Base-by-base conservation (phyloP, 1,284 basidiomycete species). In the Ceratobasidium sp. region DNA sequence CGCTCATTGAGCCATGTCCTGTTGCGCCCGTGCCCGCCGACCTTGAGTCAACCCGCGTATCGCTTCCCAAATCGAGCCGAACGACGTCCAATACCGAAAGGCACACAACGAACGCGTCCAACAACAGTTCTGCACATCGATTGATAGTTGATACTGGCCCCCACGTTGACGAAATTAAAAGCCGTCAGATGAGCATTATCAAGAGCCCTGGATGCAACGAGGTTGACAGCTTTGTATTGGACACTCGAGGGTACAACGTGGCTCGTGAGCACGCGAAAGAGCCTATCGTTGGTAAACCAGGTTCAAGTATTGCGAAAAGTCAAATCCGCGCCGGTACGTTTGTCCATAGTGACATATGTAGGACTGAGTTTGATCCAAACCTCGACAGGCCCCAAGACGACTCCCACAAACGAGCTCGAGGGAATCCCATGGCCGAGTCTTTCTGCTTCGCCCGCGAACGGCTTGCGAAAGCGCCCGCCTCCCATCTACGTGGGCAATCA, bases 401-500 rank as follows among this genome's bases (percentile, higher is more conserved):
- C 67, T 8, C 67, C 67, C n/a, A 57, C 67, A 41, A 55, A n/a
- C 67, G 67, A 57, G 30, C 67, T 50, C 30, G 48, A 23, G 48
- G 27, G 12, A 14, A 38, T 55, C 20, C 50, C 50, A 33, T 69
- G 67, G 67, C 46, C 65, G 30, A 55, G 33, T 30, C 30, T 52
- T n/a, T 35, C 12, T 52, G 35, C 67, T n/a, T 10, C 33, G n/a
- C 5, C 35, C 14, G 10, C 44, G 16, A 14, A 1, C 18, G 3
- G 20, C 6, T 23, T 23, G 20, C 71, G 71, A 7, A 73, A 62
- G 55, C 54, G 69, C 30, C 69, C 69, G 46, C 38, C 69, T 23
- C 69, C 69, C 57, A 73, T 73, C 41, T 48, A 50, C 27, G 69
- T 73, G 55, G 69, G 69, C 20, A 73, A 62, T 73, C 69, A 73